Evolutionary conservation across 2,329 filamentous ascomycete species (phyloP).

Genomic region (Elsinoe arachidis): DNA sequence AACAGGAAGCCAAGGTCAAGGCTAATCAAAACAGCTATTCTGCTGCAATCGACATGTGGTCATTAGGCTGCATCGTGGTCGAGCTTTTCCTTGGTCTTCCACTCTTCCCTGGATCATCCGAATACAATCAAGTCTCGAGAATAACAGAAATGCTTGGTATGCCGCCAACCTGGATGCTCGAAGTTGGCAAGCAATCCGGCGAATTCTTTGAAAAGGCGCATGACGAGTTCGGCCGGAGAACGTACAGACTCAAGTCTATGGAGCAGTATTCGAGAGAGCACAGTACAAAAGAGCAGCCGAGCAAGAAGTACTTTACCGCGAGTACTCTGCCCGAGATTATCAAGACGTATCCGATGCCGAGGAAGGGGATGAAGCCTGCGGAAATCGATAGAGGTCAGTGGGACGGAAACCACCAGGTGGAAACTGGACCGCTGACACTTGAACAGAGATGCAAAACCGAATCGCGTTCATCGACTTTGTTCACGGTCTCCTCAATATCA

Average conservation of each 20-base stretch:
- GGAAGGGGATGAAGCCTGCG: constrained; percentile 98
- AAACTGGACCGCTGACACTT: constrained; percentile 17
- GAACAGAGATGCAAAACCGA: constrained; percentile 91
- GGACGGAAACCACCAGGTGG: not conserved
- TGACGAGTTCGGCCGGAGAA: constrained; percentile 87
- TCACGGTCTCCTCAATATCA: constrained; percentile 83
- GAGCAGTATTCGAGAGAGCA: constrained; percentile 96
- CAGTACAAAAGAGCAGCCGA: constrained; percentile 93
- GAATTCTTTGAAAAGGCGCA: constrained; percentile 92
- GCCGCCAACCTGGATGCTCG: constrained; percentile 97
- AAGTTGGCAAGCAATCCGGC: constrained; percentile 94
- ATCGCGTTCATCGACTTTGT: constrained; percentile 98
- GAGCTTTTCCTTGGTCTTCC: constrained; percentile 93
- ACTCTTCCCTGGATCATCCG: constrained; percentile 90
- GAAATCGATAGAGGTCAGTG: constrained; percentile 86
- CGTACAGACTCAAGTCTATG: constrained; percentile 90
- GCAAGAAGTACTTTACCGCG: constrained; percentile 98
- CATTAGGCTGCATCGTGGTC: constrained; percentile 93
- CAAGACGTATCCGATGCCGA: constrained; percentile 93
- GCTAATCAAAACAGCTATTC: constrained; percentile 55
- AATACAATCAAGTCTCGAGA: constrained; percentile 95
- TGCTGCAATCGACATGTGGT: constrained; percentile 99
- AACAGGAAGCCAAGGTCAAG: not conserved
- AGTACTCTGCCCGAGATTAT: constrained; percentile 94
- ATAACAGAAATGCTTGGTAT: constrained; percentile 98